Evolutionary conservation across 1,139 yeast genomes (phyloP), one percentile per base, ranked within the genome.

Genomic region (Geotrichum fermentans): DNA sequence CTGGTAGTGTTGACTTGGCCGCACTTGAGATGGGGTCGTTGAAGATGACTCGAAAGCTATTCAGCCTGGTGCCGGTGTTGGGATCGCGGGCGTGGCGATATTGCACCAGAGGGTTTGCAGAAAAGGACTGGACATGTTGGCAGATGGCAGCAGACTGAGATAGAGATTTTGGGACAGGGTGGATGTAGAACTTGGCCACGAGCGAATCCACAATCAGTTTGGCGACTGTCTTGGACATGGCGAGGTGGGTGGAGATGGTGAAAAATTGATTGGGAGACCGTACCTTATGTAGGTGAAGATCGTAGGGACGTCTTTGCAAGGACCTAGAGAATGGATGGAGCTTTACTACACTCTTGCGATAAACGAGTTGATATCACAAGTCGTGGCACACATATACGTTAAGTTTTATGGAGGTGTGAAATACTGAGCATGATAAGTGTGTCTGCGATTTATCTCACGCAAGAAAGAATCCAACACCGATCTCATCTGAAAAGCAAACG

Each of bases 71-170:
- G 35, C 63, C 64, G 17, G 70, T 64, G 2, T 62, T 64, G 3
- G 68, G 67, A 47, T 69, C 66, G 40, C 58, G 52, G 8, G 58
- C 58, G 50, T 65, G 68, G 16, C 58, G 56, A 53, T 62, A 66
- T 39, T 62, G 62, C n/a, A 66, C 56, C 24, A 66, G 49, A 16
- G 52, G 49, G 26, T 59, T 56, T 14, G 52, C 34, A 11, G 53
- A 45, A 11, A 50, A 40, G 16, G 17, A 11, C 8, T 35, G 35
- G 41, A 66, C 49, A 34, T 59, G 53, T 5, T 55, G 48, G 52
- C 61, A 61, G 2, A 64, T 36, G 2, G 58, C 59, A 13, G 65
- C 55, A 36, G 63, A 56, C 39, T 65, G 66, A 1, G 61, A 46
- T 11, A 66, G 53, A 17, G 55, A 49, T 30, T 45, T 44, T 1